Evolutionary conservation across 2,329 filamentous ascomycete genomes (phyloP), one percentile per base, ranked within the genome.

Genomic region (Pezicula carpinea): DNA sequence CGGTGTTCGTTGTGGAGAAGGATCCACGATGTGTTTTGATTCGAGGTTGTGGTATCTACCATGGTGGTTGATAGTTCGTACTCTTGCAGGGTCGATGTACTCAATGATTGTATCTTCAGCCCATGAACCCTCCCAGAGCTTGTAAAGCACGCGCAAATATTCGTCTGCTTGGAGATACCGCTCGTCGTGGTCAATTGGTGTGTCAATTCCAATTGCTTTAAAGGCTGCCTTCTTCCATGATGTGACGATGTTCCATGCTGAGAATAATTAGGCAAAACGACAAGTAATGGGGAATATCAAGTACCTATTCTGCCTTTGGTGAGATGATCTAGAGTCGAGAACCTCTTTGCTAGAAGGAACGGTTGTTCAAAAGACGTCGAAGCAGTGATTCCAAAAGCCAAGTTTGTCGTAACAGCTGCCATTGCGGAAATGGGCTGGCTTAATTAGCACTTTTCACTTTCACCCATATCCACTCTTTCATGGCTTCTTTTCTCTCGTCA

Each of bases 91-190:
- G 15, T 75, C 68, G 1, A 74, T 76, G 59, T 85, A 87, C 39
- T 84, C 70, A 31, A 78, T 69, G 1, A 87, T 79, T 0, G 83
- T 82, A 56, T 87, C 83, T 44, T 80, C 75, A 29, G 82, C 72
- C 83, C 83, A 87, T 0, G 80, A 85, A 0, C 79, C 80, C 56
- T 86, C 76, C 62, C 81, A 76, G 2, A 87, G 75, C 58, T 87
- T 87, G 66, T 85, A 79, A 55, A 80, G 74, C 21, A 84, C 80
- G 50, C 75, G 68, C 60, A 82, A 69, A 63, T 81, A 87, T 64
- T 80, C 84, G 57, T 80, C 82, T 17, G 74, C 83, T 29, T 77
- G 72, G 10, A 68, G 72, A 53, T 87, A 87, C 44, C 81, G 72
- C 53, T 82, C 79, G 52, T 87, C 83, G 57, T 88, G 83, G 68